Base-by-base conservation (phyloP, 306 rosid species). In the Fragaria iinumae region DNA sequence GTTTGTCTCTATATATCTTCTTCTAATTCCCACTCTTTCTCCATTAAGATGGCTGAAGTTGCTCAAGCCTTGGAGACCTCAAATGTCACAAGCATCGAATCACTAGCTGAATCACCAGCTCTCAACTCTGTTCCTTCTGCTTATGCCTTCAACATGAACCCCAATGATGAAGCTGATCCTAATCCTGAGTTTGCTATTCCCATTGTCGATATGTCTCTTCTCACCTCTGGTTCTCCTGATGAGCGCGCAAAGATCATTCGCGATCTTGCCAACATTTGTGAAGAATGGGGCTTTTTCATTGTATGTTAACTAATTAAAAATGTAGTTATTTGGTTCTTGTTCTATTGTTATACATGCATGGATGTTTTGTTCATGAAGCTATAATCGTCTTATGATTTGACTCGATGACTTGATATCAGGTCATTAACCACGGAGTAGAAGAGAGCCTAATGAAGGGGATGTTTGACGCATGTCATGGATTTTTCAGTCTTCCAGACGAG, bases 261-360 rank as follows among this genome's bases (percentile, higher is more conserved):
- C 7, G 18, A 81, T 38, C 86, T 88, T 1, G 79, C 48, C 77
- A 65, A 75, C 16, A 87, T 86, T 57, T 88, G 89, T 56, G 64
- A 83, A 0, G 76, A 88, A 4, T 88, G 91, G 89, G 89, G 89
- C 21, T 81, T 83, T 76, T 88, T 88, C 88, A 70, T 81, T 78
- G 91, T 59, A 74, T 53, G 59, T 53, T 52, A 4, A 17, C 2
- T 17, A 3, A 3, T 5, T 5, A 6, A 12, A 1, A 13, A 48
- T 48, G 6, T 5, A 36, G 39, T 29, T 4, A 36, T 36, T 36
- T 36, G 39, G 39, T 36, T 36, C 39, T 36, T 36, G 39, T 36
- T 36, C 39, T 36, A 4, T 36, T 36, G 39, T 36, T 36, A 36
- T 36, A 36, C 39, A 36, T 36, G 6, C 39, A 36, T 36, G 6